These are phyloP conservation scores for Tolypocladium album DNA, from an alignment of 2,329 filamentous ascomycete genomes.

Conservation along the genomic window DNA sequence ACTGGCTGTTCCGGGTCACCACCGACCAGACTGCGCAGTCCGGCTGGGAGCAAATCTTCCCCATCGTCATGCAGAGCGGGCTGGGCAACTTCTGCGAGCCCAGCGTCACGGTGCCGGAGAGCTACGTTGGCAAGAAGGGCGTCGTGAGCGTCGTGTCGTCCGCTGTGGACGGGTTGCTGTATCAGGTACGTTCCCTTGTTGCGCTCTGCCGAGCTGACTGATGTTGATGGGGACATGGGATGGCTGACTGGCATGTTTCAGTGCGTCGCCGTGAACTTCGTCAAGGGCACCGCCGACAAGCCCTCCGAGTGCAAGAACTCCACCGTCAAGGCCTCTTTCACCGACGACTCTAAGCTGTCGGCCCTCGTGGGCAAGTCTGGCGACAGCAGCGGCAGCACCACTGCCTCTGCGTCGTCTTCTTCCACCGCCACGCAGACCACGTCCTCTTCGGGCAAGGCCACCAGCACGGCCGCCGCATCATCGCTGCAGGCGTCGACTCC, in stretches of 20 bases:
- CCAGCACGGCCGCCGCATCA: constrained; percentile 12
- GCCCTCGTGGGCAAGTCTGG: constrained; percentile 17
- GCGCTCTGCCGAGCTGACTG: neutral
- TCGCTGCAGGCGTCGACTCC: constrained; percentile 12
- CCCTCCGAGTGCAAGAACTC: constrained; percentile 25
- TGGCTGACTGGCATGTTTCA: constrained; percentile 12
- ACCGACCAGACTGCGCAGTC: constrained; percentile 32
- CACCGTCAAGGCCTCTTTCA: constrained; percentile 18
- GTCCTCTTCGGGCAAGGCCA: constrained; percentile 9
- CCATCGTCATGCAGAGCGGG: constrained; percentile 42
- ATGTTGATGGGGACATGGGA: neutral
- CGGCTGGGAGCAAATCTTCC: constrained; percentile 45
- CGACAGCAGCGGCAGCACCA: neutral
- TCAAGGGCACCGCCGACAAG: constrained; percentile 24
- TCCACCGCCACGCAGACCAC: constrained; percentile 9
- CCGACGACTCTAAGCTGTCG: constrained; percentile 20
- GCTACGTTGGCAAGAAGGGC: constrained; percentile 44
- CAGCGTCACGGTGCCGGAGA: constrained; percentile 32
- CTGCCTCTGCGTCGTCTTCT: constrained; percentile 2
- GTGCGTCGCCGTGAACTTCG: constrained; percentile 47
- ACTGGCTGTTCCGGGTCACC: constrained; percentile 48
- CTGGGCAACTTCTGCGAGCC: constrained; percentile 44
- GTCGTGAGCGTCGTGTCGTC: constrained; percentile 40
- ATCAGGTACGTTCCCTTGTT: constrained; percentile 30
- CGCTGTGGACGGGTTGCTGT: constrained; percentile 45